Percentiles rank a stretch among this genome's conserved stretches.
Conservation (phyloP, 1,139 yeast genomes). For the Blastobotrys capitulatus region DNA sequence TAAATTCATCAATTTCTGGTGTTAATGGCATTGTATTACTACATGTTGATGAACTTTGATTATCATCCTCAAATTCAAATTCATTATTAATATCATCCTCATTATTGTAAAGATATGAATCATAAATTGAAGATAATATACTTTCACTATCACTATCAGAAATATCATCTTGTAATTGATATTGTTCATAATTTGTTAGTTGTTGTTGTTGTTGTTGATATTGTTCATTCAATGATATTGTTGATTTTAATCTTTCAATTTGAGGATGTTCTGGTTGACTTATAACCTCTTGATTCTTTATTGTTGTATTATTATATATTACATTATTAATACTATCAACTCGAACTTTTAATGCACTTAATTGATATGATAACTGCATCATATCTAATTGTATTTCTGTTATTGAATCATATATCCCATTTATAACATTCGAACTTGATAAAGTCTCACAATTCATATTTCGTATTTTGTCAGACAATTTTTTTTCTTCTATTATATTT, state of each 20-base stretch:
- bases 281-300: background rate
- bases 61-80: background rate
- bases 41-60: background rate
- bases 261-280: background rate
- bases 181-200: background rate
- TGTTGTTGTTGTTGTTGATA: background rate
- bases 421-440: background rate
- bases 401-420: background rate
- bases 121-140: background rate
- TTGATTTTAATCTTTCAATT: background rate
- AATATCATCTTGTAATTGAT: background rate
- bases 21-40: background rate
- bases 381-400: slow-evolving; percentile 1
- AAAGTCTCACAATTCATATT: background rate
- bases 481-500: background rate
- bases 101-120: background rate
- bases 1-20: background rate
- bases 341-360: background rate
- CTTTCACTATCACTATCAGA: background rate
- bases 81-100: background rate
- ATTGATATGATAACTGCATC: background rate
- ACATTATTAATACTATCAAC: background rate
- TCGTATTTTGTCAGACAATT: background rate
- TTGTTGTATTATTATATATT: background rate
- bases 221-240: background rate